Percentiles rank a stretch among this genome's conserved stretches.
Evolutionary conservation across 73 alveolate species (phyloP).

Genomic region (Paramecium sonneborni): DNA sequence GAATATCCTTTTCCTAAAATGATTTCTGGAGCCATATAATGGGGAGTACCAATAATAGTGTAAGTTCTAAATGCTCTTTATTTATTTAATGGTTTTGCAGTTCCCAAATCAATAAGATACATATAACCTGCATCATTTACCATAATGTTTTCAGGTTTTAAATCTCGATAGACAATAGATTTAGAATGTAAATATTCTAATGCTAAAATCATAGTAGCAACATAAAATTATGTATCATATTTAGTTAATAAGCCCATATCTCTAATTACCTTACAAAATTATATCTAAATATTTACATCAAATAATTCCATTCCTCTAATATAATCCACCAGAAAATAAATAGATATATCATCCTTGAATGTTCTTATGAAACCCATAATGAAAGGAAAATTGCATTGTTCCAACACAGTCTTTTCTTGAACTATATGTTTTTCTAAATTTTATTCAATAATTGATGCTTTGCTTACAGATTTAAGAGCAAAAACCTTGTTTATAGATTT

Average conservation of each 20-base stretch:
- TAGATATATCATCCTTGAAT: slow-evolving; percentile 67
- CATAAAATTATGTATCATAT: slow-evolving; percentile 63
- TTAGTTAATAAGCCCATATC: slow-evolving; percentile 65
- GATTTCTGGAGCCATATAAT: slow-evolving; percentile 78
- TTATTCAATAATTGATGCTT: slow-evolving; percentile 52
- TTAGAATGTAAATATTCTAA: slow-evolving; percentile 79
- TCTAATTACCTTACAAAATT: slow-evolving; percentile 46
- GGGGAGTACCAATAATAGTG: slow-evolving; percentile 74
- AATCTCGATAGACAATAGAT: slow-evolving; percentile 75
- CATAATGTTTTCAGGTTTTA: slow-evolving; percentile 85
- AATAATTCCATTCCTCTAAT: slow-evolving; percentile 72
- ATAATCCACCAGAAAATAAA: slow-evolving; percentile 68
- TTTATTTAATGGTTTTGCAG: slow-evolving; percentile 70
- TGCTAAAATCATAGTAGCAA: slow-evolving; percentile 42
- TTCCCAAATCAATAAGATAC: slow-evolving; percentile 85
- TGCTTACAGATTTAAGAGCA: slow-evolving; percentile 70
- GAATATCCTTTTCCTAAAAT: slow-evolving; percentile 70
- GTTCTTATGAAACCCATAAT: slow-evolving; percentile 69
- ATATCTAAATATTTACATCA: slow-evolving; percentile 53
- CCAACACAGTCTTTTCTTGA: slow-evolving; percentile 61
- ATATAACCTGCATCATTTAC: slow-evolving; percentile 83
- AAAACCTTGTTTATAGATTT: slow-evolving; percentile 48
- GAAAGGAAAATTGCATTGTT: slow-evolving; percentile 66
- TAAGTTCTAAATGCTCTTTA: slow-evolving; percentile 56
- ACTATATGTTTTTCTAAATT: slow-evolving; percentile 51